A percentile compares a stretch with the other conserved stretches of the same genome.
Evolutionary conservation across 805 yeast species (phyloP).

Genomic region (Hanseniaspora vineae): DNA sequence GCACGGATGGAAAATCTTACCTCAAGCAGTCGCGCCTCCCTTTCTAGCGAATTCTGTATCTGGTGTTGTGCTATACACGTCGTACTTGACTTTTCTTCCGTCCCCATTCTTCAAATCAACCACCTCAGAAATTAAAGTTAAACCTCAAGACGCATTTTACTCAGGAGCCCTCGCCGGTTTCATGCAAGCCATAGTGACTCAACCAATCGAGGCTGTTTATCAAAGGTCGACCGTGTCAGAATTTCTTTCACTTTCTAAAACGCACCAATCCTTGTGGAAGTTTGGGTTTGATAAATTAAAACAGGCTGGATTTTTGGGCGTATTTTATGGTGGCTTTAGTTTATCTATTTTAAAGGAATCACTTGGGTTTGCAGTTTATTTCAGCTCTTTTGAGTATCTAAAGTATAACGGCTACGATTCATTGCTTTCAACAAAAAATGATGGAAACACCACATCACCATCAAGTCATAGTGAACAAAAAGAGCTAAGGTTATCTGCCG

Average conservation of each 20-base stretch:
- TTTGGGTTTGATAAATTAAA: slow-evolving; percentile 57
- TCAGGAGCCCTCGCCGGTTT: slow-evolving; percentile 85
- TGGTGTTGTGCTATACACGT: slow-evolving; percentile 73
- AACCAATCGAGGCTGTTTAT: slow-evolving; percentile 86
- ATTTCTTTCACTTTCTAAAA: slow-evolving; percentile 40
- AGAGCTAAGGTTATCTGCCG: neutral
- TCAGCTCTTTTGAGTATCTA: slow-evolving; percentile 54
- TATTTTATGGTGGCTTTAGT: slow-evolving; percentile 79
- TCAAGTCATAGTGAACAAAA: no score
- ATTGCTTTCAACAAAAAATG: neutral
- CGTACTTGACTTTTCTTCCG: slow-evolving; percentile 51
- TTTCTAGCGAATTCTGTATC: slow-evolving; percentile 79
- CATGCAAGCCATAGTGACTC: slow-evolving; percentile 79
- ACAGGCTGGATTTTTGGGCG: slow-evolving; percentile 64
- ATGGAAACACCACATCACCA: neutral
- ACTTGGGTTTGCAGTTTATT: slow-evolving; percentile 74
- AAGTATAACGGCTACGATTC: neutral
- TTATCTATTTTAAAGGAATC: slow-evolving; percentile 66
- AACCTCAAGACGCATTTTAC: slow-evolving; percentile 6
- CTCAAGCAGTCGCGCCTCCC: slow-evolving; percentile 73
- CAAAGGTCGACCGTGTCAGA: slow-evolving; percentile 63
- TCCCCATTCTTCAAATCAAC: slow-evolving; percentile 13
- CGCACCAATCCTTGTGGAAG: slow-evolving; percentile 60
- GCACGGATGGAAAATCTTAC: slow-evolving; percentile 81
- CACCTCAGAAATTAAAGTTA: slow-evolving; percentile 11